These are phyloP conservation scores for Emericellopsis terricola DNA, from an alignment of 495 filamentous ascomycete genomes.

Conservation along the genomic window DNA sequence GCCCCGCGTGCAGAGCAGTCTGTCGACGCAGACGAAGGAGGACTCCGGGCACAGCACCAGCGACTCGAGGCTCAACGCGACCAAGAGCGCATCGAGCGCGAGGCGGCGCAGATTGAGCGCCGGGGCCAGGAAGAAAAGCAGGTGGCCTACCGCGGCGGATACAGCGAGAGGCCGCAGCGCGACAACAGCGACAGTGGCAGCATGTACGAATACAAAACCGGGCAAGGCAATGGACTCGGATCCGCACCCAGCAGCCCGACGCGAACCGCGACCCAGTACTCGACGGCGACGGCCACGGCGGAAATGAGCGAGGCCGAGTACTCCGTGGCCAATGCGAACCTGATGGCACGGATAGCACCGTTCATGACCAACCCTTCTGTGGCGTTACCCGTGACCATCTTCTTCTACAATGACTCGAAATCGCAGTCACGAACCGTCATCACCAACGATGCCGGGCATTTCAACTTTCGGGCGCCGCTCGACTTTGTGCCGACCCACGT, in stretches of 20 bases:
- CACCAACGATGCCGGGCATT: constrained; percentile 81
- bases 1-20: constrained; percentile 8
- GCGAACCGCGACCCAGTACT: constrained; percentile 11
- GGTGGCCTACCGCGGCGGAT: constrained; percentile 44
- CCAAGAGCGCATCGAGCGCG: constrained; percentile 44
- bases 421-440: constrained; percentile 63
- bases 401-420: constrained; percentile 71
- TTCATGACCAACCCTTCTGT: constrained; percentile 71
- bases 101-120: constrained; percentile 56
- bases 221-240: neutral
- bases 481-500: constrained; percentile 85
- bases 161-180: constrained; percentile 22
- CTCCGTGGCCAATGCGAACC: constrained; percentile 58
- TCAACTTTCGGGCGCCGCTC: constrained; percentile 53
- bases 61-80: constrained; percentile 25
- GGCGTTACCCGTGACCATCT: constrained; percentile 61
- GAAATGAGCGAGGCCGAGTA: constrained; percentile 51
- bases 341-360: constrained; percentile 73
- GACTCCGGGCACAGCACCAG: constrained; percentile 9
- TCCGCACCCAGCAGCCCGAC: constrained; percentile 16
- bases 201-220: constrained; percentile 2
- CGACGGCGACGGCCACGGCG: constrained; percentile 30
- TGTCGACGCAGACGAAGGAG: constrained; percentile 3
- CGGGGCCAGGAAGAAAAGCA: constrained; percentile 53
- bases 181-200: constrained; percentile 14